Conservation (phyloP, 371 early-diverging fungal species). For the Apophysomyces ossiformis region DNA sequence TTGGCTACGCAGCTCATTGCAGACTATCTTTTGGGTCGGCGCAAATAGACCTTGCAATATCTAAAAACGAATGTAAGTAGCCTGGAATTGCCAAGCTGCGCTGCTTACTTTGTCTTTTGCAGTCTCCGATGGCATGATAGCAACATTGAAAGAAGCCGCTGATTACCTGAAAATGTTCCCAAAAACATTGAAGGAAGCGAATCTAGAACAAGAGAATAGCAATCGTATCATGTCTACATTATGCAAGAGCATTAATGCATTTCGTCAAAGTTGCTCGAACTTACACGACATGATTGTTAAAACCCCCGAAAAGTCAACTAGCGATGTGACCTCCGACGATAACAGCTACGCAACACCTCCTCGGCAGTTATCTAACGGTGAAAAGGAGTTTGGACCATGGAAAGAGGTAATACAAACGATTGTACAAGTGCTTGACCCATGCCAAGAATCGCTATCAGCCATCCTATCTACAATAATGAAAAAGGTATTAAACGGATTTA, state of each 20-base stretch:
- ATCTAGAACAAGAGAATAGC: constrained; percentile 7
- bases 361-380: not conserved
- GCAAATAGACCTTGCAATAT: constrained; percentile 36
- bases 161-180: constrained; percentile 20
- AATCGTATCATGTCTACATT: constrained; percentile 19
- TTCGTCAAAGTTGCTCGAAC: constrained; percentile 26
- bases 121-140: constrained; percentile 31
- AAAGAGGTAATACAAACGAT: constrained; percentile 9
- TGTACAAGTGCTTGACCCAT: constrained; percentile 15
- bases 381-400: constrained; percentile 15
- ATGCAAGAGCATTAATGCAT: constrained; percentile 32
- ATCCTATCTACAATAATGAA: constrained; percentile 19
- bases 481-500: constrained; percentile 19
- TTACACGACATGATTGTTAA: constrained; percentile 22
- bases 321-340: not conserved
- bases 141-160: constrained; percentile 26
- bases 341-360: not conserved
- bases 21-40: constrained; percentile 35
- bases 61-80: constrained; percentile 26
- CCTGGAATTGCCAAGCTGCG: too few relatives aligned
- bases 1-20: constrained; percentile 36
- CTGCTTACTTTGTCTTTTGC: not conserved
- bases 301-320: constrained; percentile 13
- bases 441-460: constrained; percentile 26
- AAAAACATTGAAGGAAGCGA: not conserved